Evolutionary conservation across 169 alveolate genomes (phyloP), one percentile per base, ranked within the genome.

Genomic region (Haemoproteus tartakovskyi): DNA sequence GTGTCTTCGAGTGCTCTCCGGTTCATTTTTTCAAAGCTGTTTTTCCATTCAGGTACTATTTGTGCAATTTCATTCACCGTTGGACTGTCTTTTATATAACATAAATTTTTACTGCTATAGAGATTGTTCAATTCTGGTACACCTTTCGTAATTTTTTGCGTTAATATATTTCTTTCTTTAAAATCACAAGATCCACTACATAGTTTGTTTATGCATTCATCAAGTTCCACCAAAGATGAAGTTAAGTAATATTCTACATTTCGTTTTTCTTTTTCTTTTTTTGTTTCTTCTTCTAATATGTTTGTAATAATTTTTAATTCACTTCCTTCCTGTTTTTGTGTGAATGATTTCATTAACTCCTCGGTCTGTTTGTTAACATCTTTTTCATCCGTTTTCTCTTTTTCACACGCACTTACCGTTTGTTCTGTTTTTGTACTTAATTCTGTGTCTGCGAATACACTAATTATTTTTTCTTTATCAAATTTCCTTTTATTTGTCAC

Each of bases 51-150:
- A 0, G 84, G 84, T 12, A 74, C 41, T 8, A 74, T 52, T 22
- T 57, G 54, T 12, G 41, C 43, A n/a, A 74, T 38, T 57, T 74
- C 84, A 12, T 40, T 48, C 22, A 54, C 54, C 30, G 22, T 57
- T 29, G 84, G 84, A 46, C 56, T 29, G 29, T 74, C 84, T 26
- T 74, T 74, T 24, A 74, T 74, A 50, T 74, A 74, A 24, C 78
- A 56, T 29, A 74, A 45, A 45, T 74, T 74, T 56, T 43, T 45
- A 56, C 54, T 46, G 12, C 59, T 78, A 57, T 74, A 74, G 6
- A 74, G 54, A 47, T 74, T 74, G 50, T 74, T 33, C 37, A 74
- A 50, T 14, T 59, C 62, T 11, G 84, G 84, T 37, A 74, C 62
- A n/a, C 54, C 30, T 9, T 59, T 74, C 37, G 59, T 59, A 61